Conservation (phyloP, 1,139 yeast genomes). For the Magnusiomyces ingens region DNA sequence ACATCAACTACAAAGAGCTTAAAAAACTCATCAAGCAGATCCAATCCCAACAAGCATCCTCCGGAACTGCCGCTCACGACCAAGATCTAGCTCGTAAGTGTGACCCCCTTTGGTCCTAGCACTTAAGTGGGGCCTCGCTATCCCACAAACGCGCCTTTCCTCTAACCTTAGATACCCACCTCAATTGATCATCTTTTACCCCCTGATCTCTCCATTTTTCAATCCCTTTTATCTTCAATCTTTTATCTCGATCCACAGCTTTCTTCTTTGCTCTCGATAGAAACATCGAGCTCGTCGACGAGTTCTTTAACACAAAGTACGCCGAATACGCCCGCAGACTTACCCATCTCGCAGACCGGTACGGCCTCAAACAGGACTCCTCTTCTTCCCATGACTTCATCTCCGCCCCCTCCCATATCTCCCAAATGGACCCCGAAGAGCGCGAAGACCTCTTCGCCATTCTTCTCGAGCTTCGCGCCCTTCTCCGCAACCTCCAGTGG, state of each 20-base stretch:
- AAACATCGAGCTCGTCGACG: constrained; percentile 74
- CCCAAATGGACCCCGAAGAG: constrained; percentile 50
- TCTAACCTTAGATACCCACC: neutral
- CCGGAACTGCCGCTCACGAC: constrained; percentile 14
- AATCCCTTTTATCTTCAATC: neutral
- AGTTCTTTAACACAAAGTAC: constrained; percentile 65
- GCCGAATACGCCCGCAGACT: constrained; percentile 69
- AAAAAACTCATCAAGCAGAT: constrained; percentile 70
- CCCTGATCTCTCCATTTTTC: neutral
- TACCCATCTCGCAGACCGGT: constrained; percentile 35
- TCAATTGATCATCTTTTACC: neutral
- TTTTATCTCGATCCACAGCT: constrained; percentile 35
- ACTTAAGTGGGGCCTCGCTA: neutral
- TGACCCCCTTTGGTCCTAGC: neutral
- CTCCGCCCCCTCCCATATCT: constrained; percentile 10
- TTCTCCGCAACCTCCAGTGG: constrained; percentile 77
- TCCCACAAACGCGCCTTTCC: neutral
- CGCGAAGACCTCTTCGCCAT: constrained; percentile 72
- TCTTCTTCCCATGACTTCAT: constrained; percentile 9
- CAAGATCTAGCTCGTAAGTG: constrained; percentile 28
- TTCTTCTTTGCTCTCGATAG: constrained; percentile 78
- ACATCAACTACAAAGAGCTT: constrained; percentile 79
- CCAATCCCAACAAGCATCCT: constrained; percentile 18
- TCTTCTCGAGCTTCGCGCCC: constrained; percentile 68
- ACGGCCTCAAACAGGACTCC: constrained; percentile 13